Conservation (phyloP, 2,329 filamentous ascomycete species). For the Sodiomyces alkalinus region DNA sequence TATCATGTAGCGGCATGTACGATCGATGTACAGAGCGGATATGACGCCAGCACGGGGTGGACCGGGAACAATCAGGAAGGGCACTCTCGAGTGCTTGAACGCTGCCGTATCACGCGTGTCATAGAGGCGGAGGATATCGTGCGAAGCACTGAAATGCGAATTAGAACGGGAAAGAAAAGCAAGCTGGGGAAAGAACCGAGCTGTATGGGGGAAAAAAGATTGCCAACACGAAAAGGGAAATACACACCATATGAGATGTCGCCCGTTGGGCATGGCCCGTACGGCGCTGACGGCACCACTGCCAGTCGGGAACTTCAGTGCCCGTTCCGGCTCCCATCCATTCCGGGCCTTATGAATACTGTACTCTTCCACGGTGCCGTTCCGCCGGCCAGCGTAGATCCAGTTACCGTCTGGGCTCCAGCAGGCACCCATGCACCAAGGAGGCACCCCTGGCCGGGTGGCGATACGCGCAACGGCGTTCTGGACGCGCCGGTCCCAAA, state of each 20-base stretch:
- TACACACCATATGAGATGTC: constrained; percentile 65
- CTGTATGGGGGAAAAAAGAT: constrained; percentile 12
- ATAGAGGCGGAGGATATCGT: constrained; percentile 87
- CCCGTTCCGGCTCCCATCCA: constrained; percentile 58
- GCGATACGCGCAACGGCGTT: constrained; percentile 67
- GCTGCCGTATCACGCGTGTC: constrained; percentile 57
- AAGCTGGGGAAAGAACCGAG: background rate
- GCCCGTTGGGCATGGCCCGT: constrained; percentile 79
- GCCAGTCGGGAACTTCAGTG: constrained; percentile 76
- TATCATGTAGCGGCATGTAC: constrained; percentile 79
- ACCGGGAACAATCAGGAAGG: constrained; percentile 92
- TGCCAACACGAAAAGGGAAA: constrained; percentile 14
- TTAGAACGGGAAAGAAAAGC: constrained; percentile 5
- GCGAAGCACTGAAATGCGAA: constrained; percentile 50
- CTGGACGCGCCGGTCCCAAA: constrained; percentile 76
- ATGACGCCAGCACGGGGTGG: constrained; percentile 74
- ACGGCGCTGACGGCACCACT: constrained; percentile 84
- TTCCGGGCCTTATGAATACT: constrained; percentile 59
- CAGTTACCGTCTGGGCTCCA: constrained; percentile 94
- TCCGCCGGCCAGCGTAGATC: constrained; percentile 83
- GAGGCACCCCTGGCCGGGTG: constrained; percentile 61
- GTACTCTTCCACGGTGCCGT: constrained; percentile 89
- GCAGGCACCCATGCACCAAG: constrained; percentile 95
- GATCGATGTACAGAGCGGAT: constrained; percentile 72
- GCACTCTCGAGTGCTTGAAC: constrained; percentile 63